Base-by-base conservation (phyloP, 2,329 filamentous ascomycete species). In the Aspergillus sp. region DNA sequence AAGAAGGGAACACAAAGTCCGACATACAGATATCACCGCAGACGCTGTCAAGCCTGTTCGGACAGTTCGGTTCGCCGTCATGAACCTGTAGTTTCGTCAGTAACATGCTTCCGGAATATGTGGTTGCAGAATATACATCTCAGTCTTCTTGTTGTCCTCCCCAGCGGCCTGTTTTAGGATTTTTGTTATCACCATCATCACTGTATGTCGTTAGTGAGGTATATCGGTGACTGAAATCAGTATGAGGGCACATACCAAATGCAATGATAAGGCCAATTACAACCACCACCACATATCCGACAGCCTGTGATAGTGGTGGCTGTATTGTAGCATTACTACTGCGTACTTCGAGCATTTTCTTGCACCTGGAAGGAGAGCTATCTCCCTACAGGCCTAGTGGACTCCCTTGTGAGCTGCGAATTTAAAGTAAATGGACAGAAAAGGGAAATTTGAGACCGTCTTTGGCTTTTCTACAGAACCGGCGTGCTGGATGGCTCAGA, bases 11-110 rank as follows among this genome's bases (percentile, higher is more conserved):
- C 5, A 1, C 11, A 2, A 47, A 7, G n/a, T 3, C 13, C 16
- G 33, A 56, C 67, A 20, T 55, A 73, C 70, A 6, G 79, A 81
- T 16, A 81, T 75, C 0, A 82, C 79, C 6, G 79, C 79, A 0
- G 79, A 81, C 2, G 79, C 75, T 8, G 78, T 81, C 20, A 82
- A 56, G 1, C 79, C 79, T 0, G 78, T 79, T 1, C 76, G 72
- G 0, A 82, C 77, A 8, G 69, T 73, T 4, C 79, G 73, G 49
- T 82, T 81, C 2, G 79, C 79, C 0, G 76, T 79, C 73, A 81
- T 81, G 60, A 81, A 81, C 71, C 71, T 74, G 45, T 2, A 16
- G 5, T 2, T 13, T 45, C 1, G 38, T 46, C 22, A 36, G 38
- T 20, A 38, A 19, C 26, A 10, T 9, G 0, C 10, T 30, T 30